Conservation (phyloP, 441 rosid species). For the Hura crepitans region DNA sequence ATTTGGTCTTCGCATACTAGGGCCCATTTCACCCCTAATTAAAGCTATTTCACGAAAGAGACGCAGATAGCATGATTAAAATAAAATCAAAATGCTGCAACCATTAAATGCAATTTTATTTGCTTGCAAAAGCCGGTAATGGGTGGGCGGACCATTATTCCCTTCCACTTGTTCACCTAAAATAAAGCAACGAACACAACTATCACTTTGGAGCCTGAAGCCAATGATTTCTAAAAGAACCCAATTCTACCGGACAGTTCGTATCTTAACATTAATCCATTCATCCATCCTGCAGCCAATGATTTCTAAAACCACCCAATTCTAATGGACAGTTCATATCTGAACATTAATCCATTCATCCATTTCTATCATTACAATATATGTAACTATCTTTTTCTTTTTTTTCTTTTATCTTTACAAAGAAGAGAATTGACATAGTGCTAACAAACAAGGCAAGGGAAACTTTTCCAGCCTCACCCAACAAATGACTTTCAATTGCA, state of each 20-base stretch:
- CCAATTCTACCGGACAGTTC: too few relatives aligned
- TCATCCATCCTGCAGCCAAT: too few relatives aligned
- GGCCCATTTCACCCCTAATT: background rate
- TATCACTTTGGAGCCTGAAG: background rate
- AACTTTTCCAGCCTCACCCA: constrained; percentile 23
- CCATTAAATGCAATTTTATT: too few relatives aligned
- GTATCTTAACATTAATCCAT: too few relatives aligned
- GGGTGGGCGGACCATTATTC: too few relatives aligned
- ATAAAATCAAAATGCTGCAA: background rate
- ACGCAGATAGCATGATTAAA: too few relatives aligned
- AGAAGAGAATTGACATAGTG: constrained; percentile 2
- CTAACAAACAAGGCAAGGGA: constrained; percentile 10
- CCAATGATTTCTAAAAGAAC: background rate
- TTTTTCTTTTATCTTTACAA: constrained; percentile 31
- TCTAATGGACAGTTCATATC: constrained; percentile 2
- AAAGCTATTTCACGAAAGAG: background rate
- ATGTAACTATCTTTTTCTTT: constrained; percentile 26
- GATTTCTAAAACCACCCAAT: too few relatives aligned
- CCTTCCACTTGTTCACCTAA: background rate
- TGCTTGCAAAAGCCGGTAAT: too few relatives aligned
- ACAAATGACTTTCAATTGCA: constrained; percentile 19
- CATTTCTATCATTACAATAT: constrained; percentile 22
- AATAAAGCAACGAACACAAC: background rate
- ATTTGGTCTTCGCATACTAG: too few relatives aligned
- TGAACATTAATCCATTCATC: constrained; percentile 14